A percentile compares a stretch with the other conserved stretches of the same genome.
Evolutionary conservation across 495 filamentous ascomycete genomes (phyloP).

Genomic region (Annulohypoxylon moriforme): DNA sequence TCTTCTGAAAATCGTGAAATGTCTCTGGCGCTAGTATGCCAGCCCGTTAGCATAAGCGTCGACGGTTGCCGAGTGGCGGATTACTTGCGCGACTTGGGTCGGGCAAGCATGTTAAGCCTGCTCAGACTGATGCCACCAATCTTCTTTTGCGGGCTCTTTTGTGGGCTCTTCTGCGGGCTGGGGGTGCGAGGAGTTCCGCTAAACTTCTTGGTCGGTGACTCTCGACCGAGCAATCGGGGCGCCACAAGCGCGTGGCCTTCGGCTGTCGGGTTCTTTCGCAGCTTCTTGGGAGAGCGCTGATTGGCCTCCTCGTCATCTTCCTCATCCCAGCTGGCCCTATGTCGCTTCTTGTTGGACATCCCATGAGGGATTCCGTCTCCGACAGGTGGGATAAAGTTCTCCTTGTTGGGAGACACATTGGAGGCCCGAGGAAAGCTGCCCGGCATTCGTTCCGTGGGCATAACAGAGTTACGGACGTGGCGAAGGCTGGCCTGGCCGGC

Average conservation of each 20-base stretch:
- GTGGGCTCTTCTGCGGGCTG: slow-evolving; percentile 57
- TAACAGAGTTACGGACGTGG: slow-evolving; percentile 64
- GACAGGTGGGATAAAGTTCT: slow-evolving; percentile 56
- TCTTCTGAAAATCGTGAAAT: slow-evolving; percentile 4
- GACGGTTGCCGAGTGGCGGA: neutral
- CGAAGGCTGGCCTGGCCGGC: slow-evolving; percentile 67
- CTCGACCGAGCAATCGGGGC: slow-evolving; percentile 48
- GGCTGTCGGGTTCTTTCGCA: slow-evolving; percentile 56
- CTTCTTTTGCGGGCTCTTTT: slow-evolving; percentile 55
- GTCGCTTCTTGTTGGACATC: slow-evolving; percentile 78
- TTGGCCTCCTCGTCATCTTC: slow-evolving; percentile 58
- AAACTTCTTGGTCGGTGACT: slow-evolving; percentile 46
- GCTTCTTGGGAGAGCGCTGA: slow-evolving; percentile 59
- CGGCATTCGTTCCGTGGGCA: slow-evolving; percentile 58
- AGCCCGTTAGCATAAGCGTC: neutral
- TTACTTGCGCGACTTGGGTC: slow-evolving; percentile 63
- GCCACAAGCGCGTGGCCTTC: slow-evolving; percentile 60
- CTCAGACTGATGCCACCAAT: slow-evolving; percentile 58
- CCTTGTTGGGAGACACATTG: slow-evolving; percentile 57
- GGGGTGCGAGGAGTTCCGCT: slow-evolving; percentile 42
- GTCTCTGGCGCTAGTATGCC: neutral
- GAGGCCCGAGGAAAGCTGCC: slow-evolving; percentile 57
- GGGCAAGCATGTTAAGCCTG: slow-evolving; percentile 64
- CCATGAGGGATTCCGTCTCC: slow-evolving; percentile 68
- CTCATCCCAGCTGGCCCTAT: slow-evolving; percentile 64